These are phyloP conservation scores for Stagonosporopsis cucurbitacearum DNA, from an alignment of 2,329 filamentous ascomycete genomes.

Conservation along the genomic window DNA sequence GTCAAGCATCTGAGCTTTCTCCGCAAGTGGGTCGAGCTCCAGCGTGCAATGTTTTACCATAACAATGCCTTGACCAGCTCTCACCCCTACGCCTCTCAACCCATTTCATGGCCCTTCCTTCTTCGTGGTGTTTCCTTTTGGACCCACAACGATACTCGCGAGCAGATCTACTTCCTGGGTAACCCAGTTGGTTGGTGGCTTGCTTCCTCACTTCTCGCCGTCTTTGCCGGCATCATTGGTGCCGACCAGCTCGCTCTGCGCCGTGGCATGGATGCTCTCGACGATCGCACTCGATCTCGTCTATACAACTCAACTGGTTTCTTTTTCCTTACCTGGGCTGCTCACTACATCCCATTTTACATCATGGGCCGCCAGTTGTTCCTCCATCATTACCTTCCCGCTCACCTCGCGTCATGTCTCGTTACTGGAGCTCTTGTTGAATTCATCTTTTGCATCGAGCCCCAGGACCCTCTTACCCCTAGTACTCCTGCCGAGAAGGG, in stretches of 20 bases:
- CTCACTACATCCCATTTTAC: conserved; percentile 96
- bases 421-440: conserved; percentile 92
- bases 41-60: conserved; percentile 98
- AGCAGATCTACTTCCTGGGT: conserved; percentile 98
- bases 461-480: conserved; percentile 58
- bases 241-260: conserved; percentile 94
- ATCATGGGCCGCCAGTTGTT: conserved; percentile 98
- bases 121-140: conserved; percentile 98
- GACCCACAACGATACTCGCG: conserved; percentile 92
- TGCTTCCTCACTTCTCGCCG: conserved; percentile 86
- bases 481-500: conserved; percentile 47
- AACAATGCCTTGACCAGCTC: conserved; percentile 98
- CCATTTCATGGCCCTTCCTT: conserved; percentile 97
- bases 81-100: conserved; percentile 93
- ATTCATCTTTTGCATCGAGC: conserved; percentile 93
- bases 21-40: conserved; percentile 93
- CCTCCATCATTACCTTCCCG: conserved; percentile 95
- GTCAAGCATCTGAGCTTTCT: conserved; percentile 88
- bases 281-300: conserved; percentile 91
- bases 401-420: conserved; percentile 87
- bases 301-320: conserved; percentile 99
- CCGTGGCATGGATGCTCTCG: conserved; percentile 89
- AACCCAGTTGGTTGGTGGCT: conserved; percentile 99
- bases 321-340: conserved; percentile 98
- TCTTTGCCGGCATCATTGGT: conserved; percentile 88